A percentile compares a stretch with the other conserved stretches of the same genome.
Conservation (phyloP, 805 yeast genomes). For the Candida odintsovae region DNA sequence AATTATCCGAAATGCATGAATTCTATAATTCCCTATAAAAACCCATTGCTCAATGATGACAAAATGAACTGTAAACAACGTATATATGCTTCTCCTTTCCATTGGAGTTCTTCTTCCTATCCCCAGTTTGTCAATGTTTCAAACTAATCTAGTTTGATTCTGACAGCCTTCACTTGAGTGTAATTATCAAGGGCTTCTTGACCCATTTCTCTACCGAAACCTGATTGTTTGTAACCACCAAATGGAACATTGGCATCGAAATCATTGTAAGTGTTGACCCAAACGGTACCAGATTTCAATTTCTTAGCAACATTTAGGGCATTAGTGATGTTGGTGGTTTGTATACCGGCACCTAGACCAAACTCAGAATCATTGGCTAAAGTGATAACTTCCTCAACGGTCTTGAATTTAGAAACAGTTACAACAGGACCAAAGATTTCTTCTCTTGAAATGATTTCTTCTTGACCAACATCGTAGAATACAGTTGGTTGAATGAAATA, state of each 20-base stretch:
- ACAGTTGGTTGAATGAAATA: slow-evolving; percentile 70
- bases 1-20: neutral
- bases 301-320: slow-evolving; percentile 59
- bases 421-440: slow-evolving; percentile 83
- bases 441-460: slow-evolving; percentile 59
- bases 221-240: slow-evolving; percentile 77
- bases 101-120: neutral
- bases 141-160: slow-evolving; percentile 35
- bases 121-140: too few species aligned
- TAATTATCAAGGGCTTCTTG: slow-evolving; percentile 69
- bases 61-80: neutral
- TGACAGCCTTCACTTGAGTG: slow-evolving; percentile 71
- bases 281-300: slow-evolving; percentile 70
- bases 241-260: slow-evolving; percentile 73
- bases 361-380: slow-evolving; percentile 67
- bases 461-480: slow-evolving; percentile 60
- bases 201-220: slow-evolving; percentile 88
- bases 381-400: slow-evolving; percentile 59
- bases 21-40: neutral
- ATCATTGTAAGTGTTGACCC: slow-evolving; percentile 79
- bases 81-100: neutral
- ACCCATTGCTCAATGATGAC: neutral
- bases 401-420: slow-evolving; percentile 59
- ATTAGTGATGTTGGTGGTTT: slow-evolving; percentile 55
- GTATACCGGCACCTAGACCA: slow-evolving; percentile 81